These are phyloP conservation scores for Corylus americana DNA, from an alignment of 306 rosid species.

Conservation along the genomic window DNA sequence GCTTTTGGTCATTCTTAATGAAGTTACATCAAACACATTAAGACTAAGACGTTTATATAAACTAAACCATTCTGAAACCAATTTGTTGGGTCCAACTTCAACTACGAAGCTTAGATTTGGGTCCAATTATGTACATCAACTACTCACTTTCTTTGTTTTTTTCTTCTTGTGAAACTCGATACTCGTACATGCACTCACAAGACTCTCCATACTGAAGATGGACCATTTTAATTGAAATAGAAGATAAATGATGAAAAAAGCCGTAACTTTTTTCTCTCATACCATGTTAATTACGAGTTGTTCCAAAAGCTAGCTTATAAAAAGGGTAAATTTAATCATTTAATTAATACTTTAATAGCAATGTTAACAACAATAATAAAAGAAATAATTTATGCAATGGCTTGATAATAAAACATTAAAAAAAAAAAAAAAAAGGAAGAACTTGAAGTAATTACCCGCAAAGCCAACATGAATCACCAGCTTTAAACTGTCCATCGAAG, in stretches of 20 bases:
- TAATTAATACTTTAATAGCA: not conserved
- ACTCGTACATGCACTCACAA: too few species aligned
- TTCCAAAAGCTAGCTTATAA: too few species aligned
- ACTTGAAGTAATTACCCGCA: conserved; percentile 40
- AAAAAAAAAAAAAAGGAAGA: not conserved
- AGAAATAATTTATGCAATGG: not conserved
- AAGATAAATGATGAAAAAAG: too few species aligned
- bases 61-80: not conserved
- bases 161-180: too few species aligned
- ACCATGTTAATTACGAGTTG: too few species aligned
- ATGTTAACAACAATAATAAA: not conserved
- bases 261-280: too few species aligned
- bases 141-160: too few species aligned
- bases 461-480: conserved; percentile 59
- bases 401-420: not conserved
- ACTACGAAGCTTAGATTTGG: too few species aligned
- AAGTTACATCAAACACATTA: not conserved
- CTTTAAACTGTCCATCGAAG: conserved; percentile 53
- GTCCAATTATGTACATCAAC: too few species aligned
- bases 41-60: not conserved
- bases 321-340: not conserved
- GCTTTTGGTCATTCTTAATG: not conserved
- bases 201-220: too few species aligned
- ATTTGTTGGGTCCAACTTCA: not conserved
- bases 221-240: too few species aligned